Base-by-base conservation (phyloP, 2,329 filamentous ascomycete species). In the Pyricularia pennisetigena region DNA sequence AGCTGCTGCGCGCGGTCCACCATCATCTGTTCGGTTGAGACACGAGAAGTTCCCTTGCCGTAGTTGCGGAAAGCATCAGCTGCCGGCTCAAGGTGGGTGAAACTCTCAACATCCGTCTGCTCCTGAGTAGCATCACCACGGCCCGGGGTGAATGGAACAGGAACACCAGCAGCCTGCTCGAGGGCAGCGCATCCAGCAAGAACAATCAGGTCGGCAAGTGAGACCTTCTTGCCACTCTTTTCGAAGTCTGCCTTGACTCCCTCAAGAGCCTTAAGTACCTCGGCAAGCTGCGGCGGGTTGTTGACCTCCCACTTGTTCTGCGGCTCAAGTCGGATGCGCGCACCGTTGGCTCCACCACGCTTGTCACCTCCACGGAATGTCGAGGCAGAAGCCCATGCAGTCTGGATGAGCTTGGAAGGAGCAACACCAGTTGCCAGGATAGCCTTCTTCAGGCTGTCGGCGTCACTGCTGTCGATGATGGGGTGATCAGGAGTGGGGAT, bases 1-100 rank as follows among this genome's bases (percentile, higher is more conserved):
- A 94, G 85, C 24, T 90, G 86, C 70, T 90, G 82, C 1, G 91
- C 91, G 71, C 82, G 83, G 83, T 94, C 91, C 66, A 94, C 82
- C 24, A 93, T 84, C 75, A 87, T 83, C 73, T 91, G 85, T 80
- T 94, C 91, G 7, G 86, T 84, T 72, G 82, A 83, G 35, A 88
- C 88, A 61, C 88, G 86, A 1, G 78, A 70, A 3, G 83, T 87
- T 1, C 85, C 85, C 71, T 85, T 82, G 74, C 90, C 90, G 75
- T 90, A 93, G 84, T 91, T 93, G 75, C 90, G 89, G 90, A 94
- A 93, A 6, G 89, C 90, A 71, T 94, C 91, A n/a, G 84, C 85
- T 32, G 81, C 72, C 1, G 91, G 90, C 81, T 92, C 85, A 30
- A 94, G 85, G 79, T 89, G 82, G 69, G 76, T 76, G 75, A 91